Evolutionary conservation across 129 eudicot genomes (phyloP), one percentile per base, ranked within the genome.

Genomic region (Flaveria ramosissima): DNA sequence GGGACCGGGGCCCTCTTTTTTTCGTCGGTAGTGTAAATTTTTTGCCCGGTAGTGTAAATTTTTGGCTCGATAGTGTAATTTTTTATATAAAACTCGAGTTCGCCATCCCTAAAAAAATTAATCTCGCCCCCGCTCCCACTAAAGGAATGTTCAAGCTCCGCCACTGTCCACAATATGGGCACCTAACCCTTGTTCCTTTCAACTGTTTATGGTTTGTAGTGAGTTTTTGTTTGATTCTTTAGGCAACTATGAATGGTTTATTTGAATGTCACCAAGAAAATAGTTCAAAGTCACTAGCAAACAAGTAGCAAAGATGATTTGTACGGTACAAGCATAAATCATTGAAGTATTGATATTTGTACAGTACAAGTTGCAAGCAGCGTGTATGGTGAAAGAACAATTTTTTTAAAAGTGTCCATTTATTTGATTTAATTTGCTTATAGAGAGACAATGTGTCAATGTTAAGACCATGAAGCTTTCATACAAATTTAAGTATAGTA

Each of bases 201-300:
- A 60, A 79, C 75, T 65, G 52, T 80, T 47, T 62, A 53, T 80
- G 83, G 79, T 73, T 53, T 65, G 57, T 72, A 64, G 83, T 65
- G 68, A 55, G 79, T 71, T 42, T 13, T 72, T 80, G 74, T 48
- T 80, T 78, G 72, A 48, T 71, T 62, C 71, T 61, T 78, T 48
- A 61, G 32, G 64, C 72, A 78, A 71, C 66, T 78, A 71, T 71
- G 77, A 61, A 71, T 41, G 83, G 70, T 72, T 72, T 48, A 24
- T 24, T 32, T 47, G 72, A 71, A 78, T 78, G 68, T 71, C 66
- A 78, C 82, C 77, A 78, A 71, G 66, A 78, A 78, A 78, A 77
- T 59, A 61, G 53, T 70, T 70, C 76, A 76, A 67, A 59, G 77
- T 61, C 70, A 63, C 77, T 71, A 71, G 55, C 57, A 72, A 72